Evolutionary conservation across 148 eudicot species (phyloP).

Genomic region (Rheum nobile): DNA sequence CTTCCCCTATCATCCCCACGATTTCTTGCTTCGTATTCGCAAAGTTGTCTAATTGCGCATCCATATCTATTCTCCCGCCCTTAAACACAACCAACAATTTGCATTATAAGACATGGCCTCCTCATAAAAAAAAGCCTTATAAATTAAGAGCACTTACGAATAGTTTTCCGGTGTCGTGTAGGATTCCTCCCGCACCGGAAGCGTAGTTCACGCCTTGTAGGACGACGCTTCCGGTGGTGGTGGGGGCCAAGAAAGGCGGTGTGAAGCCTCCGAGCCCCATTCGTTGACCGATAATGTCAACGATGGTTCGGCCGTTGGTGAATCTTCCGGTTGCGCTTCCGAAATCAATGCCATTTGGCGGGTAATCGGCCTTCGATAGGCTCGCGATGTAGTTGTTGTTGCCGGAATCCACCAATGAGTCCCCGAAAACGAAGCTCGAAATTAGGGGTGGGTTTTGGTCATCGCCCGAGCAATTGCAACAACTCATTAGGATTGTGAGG

Average conservation of each 20-base stretch:
- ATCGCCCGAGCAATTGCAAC: neutral
- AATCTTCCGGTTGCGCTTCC: slow-evolving; percentile 62
- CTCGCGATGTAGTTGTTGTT: slow-evolving; percentile 68
- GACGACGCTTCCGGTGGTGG: slow-evolving; percentile 38
- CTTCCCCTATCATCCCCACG: slow-evolving; percentile 37
- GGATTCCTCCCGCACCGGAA: slow-evolving; percentile 90
- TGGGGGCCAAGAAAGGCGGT: slow-evolving; percentile 85
- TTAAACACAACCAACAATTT: no score
- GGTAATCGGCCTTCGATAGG: slow-evolving; percentile 53
- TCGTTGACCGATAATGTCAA: slow-evolving; percentile 56
- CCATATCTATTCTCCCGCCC: slow-evolving; percentile 70
- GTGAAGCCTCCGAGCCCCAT: slow-evolving; percentile 40
- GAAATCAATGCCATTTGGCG: slow-evolving; percentile 66
- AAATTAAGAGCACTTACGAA: slow-evolving; percentile 42
- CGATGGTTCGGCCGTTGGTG: slow-evolving; percentile 77
- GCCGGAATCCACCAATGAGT: slow-evolving; percentile 67
- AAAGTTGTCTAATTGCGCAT: slow-evolving; percentile 79
- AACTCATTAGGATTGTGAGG: neutral
- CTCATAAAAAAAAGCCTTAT: no score
- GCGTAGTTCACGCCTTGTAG: slow-evolving; percentile 82
- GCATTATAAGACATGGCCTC: no score
- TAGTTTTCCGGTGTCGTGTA: slow-evolving; percentile 49
- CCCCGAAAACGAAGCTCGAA: slow-evolving; percentile 73
- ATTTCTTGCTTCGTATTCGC: slow-evolving; percentile 67
- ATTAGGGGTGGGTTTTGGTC: neutral